phyloP scores from a whole-genome alignment of 345 rosid species.

The Isatis tinctoria region DNA sequence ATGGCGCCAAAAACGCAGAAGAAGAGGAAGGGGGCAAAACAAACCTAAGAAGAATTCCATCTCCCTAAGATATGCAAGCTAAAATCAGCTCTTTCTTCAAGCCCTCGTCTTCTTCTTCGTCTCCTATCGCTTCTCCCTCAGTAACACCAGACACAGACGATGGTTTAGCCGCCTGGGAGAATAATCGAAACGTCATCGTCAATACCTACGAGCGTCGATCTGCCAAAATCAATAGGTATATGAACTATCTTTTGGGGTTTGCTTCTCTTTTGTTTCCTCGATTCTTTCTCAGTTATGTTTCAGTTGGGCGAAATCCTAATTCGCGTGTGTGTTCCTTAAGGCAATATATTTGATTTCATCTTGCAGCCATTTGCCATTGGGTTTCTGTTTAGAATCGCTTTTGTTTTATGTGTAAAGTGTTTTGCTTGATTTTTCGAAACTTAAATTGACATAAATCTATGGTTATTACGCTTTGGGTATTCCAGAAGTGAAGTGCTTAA shows the following conservation, averaged over 20 bases:
- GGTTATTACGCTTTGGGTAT: background rate
- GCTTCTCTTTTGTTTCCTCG: background rate
- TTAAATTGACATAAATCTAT: background rate
- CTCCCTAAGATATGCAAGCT: conserved; percentile 45
- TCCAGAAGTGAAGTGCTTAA: conserved; percentile 11
- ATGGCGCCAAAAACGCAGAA: conserved; percentile 16
- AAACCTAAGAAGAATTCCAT: background rate
- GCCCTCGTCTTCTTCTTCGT: conserved; percentile 32
- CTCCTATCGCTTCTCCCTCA: background rate
- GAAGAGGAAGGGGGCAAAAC: background rate
- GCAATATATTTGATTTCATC: background rate
- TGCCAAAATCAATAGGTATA: conserved; percentile 37
- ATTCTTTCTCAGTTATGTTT: too few species aligned
- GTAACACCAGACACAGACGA: conserved; percentile 31
- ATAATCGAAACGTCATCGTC: conserved; percentile 31
- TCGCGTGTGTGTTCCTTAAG: background rate
- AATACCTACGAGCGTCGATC: conserved; percentile 53
- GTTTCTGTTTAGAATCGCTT: background rate
- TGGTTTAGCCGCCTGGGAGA: conserved; percentile 43
- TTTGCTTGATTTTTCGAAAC: background rate
- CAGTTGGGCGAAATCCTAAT: background rate
- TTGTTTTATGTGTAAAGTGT: background rate
- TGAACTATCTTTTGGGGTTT: background rate
- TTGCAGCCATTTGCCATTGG: background rate
- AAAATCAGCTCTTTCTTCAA: conserved; percentile 80